Base-by-base conservation (phyloP, 768 basidiomycete species). In the Lactarius trivialis region DNA sequence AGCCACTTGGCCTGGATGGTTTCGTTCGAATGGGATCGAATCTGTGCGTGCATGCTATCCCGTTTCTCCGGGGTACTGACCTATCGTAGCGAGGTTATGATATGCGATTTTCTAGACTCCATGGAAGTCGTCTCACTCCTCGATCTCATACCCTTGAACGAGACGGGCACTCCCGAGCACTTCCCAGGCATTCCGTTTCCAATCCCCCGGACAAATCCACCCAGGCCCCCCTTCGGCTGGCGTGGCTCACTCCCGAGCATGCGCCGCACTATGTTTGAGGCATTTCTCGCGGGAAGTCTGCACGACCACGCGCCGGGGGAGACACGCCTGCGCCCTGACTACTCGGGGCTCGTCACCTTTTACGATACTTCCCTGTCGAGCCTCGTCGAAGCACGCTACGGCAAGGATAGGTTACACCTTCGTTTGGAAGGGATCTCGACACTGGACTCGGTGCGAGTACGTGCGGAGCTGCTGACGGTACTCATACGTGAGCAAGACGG, bases 281-380 rank as follows among this genome's bases (percentile, higher is more conserved):
- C 70, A 17, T 55, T 77, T 41, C 71, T 75, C 59, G 68, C 78
- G 11, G 76, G 78, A 7, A 68, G 69, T 30, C 78, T 76, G 78
- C 75, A 79, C 58, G 76, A 79, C 57, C 65, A 61, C 54, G 75
- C 71, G 45, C 79, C 79, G 0, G 79, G 78, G 36, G 79, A 81
- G 30, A 71, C 73, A 1, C 79, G 80, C 32, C 69, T 79, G n/a
- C 62, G 71, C 24, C 70, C 79, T 21, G 79, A 81, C 67, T 73
- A 77, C 49, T 67, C 77, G 3, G 71, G 76, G 15, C 60, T 77
- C 15, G 64, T 81, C 19, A 78, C 79, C 0, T 76, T 81, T 58
- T 81, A 79, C 64, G 79, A 82, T 63, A 71, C 71, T 2, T 57
- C 56, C 0, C 69, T 77, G 7, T 74, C 76, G 1, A 76, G 73